Base-by-base conservation (phyloP, 306 rosid genomes). In the Fragaria iinumae region DNA sequence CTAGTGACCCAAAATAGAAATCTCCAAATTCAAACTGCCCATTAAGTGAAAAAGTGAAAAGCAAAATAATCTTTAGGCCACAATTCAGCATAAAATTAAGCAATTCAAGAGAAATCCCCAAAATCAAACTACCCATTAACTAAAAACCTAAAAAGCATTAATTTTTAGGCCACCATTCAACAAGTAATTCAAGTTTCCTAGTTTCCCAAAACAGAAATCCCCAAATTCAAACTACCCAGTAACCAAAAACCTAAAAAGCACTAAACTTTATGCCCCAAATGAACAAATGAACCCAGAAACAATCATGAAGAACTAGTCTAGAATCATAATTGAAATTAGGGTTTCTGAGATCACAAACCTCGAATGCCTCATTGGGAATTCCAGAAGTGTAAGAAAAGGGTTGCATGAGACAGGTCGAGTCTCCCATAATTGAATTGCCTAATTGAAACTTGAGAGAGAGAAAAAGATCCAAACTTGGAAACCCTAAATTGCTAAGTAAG, bases 381-480 rank as follows among this genome's bases (percentile, higher is more conserved):
- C 93, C 96, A 10, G 97, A 89, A 82, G 88, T 85, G 67, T 90
- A 92, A 73, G 98, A 92, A 82, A 95, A 89, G 43, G 99, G 97
- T 56, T 88, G 98, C 96, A 95, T 84, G 87, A 95, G 86, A 86
- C 99, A 92, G 52, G 93, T 47, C 39, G 99, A 88, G 79, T 95
- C 99, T 50, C 90, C 98, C 99, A 95, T 95, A 83, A 66, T 76
- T 70, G 32, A 23, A 25, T 5, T 74, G 23, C 55, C 45, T 25
- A 60, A 27, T 21, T 75, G 56, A 72, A 82, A 72, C 18, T 48
- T 53, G 60, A 55, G 11, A 73, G 64, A 25, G 14, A 23, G 9
- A 39, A 65, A 86, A 86, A 55, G 77, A 80, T 84, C 87, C 83
- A 72, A 90, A 81, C 89, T 78, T 74, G 65, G 38, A 73, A 63